Conservation (phyloP, 768 basidiomycete species). For the Amanita pseudoporphyria region DNA sequence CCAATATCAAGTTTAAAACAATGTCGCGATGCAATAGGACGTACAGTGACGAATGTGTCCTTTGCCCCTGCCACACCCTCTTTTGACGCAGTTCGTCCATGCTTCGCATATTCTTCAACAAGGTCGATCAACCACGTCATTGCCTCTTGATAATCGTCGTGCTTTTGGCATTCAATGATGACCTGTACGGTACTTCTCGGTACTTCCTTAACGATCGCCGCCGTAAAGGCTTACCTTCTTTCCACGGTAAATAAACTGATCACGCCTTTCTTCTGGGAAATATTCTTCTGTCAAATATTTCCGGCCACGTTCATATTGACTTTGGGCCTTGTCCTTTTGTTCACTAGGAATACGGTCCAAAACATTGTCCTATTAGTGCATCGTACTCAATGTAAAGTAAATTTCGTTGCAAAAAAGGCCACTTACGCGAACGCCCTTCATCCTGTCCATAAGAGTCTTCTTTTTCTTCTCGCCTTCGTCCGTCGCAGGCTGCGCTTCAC, state of each 20-base stretch:
- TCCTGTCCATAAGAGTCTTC: constrained; percentile 24
- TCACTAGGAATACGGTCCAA: constrained; percentile 55
- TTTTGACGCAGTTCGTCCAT: constrained; percentile 27
- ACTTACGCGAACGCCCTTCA: constrained; percentile 29
- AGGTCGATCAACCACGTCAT: constrained; percentile 63
- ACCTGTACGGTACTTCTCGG: constrained; percentile 30
- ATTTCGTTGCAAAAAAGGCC: constrained; percentile 17
- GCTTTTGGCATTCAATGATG: constrained; percentile 87
- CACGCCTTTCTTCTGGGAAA: constrained; percentile 84
- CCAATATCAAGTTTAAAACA: neutral
- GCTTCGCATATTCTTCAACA: constrained; percentile 50
- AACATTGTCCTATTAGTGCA: constrained; percentile 10
- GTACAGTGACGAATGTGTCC: neutral
- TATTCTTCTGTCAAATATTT: constrained; percentile 72
- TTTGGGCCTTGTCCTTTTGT: constrained; percentile 47
- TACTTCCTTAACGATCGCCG: neutral
- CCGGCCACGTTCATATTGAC: constrained; percentile 48
- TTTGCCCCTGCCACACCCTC: constrained; percentile 14
- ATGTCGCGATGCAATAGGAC: neutral
- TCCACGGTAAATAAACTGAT: constrained; percentile 86
- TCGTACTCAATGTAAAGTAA: constrained; percentile 17
- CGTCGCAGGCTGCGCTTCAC: constrained; percentile 7
- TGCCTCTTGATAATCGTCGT: constrained; percentile 80
- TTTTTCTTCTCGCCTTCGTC: constrained; percentile 18
- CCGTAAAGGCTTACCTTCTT: constrained; percentile 60